phyloP scores from a whole-genome alignment of 2,329 filamentous ascomycete species.

The Scedosporium dehoogii region DNA sequence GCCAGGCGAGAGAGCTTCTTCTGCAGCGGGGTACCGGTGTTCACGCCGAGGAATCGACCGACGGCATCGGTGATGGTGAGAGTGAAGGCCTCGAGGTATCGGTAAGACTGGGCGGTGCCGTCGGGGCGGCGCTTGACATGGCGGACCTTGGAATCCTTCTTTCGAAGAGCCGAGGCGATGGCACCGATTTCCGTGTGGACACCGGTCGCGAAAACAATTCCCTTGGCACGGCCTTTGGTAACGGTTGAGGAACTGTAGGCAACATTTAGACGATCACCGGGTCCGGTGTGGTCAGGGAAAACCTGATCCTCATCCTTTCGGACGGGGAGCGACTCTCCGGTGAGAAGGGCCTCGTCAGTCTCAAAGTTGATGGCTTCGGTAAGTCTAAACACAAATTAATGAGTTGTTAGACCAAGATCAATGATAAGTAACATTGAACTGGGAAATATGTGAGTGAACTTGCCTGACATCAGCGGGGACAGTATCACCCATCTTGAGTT shows the following conservation, averaged over 20 bases:
- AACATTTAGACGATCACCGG: slow-evolving; percentile 46
- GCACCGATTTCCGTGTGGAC: slow-evolving; percentile 50
- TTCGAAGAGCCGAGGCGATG: slow-evolving; percentile 40
- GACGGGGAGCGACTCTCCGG: slow-evolving; percentile 49
- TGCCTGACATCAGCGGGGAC: slow-evolving; percentile 44
- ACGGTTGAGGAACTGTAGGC: slow-evolving; percentile 46
- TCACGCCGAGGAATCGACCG: slow-evolving; percentile 56
- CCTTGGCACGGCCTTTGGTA: slow-evolving; percentile 47
- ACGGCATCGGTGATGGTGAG: slow-evolving; percentile 47
- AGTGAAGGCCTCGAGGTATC: slow-evolving; percentile 35
- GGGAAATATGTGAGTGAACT: background rate
- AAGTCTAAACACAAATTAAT: slow-evolving; percentile 16
- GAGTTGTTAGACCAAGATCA: background rate
- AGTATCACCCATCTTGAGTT: slow-evolving; percentile 40
- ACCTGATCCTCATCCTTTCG: slow-evolving; percentile 34
- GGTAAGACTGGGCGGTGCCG: slow-evolving; percentile 41
- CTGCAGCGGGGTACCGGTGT: slow-evolving; percentile 60
- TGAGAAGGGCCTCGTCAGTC: slow-evolving; percentile 52
- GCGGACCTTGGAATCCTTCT: slow-evolving; percentile 41
- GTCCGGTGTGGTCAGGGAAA: slow-evolving; percentile 22
- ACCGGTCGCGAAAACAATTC: slow-evolving; percentile 49
- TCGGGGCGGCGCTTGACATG: slow-evolving; percentile 41
- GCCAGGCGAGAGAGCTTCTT: slow-evolving; percentile 59
- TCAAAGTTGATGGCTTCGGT: slow-evolving; percentile 51
- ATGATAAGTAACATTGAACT: background rate